A percentile compares a stretch with the other conserved stretches of the same genome.
phyloP scores from a whole-genome alignment of 164 flowering plant genomes.

The Sedum album region DNA sequence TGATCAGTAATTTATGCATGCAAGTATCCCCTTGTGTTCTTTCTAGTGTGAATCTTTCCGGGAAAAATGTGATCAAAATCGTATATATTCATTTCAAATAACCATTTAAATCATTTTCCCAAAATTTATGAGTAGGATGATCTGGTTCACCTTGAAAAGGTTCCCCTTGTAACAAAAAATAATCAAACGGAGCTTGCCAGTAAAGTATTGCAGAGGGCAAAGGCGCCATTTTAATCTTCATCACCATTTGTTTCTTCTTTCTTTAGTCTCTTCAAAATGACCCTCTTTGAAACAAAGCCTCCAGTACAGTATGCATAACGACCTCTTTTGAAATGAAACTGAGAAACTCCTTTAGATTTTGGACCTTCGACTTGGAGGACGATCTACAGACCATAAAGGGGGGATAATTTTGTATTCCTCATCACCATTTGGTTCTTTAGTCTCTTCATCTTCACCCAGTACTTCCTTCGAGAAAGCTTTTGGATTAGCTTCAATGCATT shows the following conservation, averaged over 20 bases:
- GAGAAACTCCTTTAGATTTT: constrained; percentile 8
- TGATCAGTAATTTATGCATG: not conserved
- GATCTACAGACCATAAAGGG: constrained; percentile 53
- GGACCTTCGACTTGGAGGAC: constrained; percentile 30
- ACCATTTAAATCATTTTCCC: not conserved
- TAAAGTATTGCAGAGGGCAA: not conserved
- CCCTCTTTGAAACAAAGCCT: no score
- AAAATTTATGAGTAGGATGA: not conserved
- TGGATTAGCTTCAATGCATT: constrained; percentile 75
- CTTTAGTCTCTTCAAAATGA: no score
- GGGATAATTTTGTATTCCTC: constrained; percentile 47
- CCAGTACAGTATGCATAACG: not conserved
- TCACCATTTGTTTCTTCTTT: no score
- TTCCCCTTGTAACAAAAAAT: not conserved
- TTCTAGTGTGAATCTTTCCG: not conserved
- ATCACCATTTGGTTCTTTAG: constrained; percentile 34
- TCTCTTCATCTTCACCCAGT: constrained; percentile 31
- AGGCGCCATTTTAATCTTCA: no score
- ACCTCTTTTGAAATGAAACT: not conserved
- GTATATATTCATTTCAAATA: not conserved
- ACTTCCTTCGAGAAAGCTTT: constrained; percentile 67
- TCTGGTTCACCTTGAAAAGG: not conserved
- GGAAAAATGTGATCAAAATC: not conserved
- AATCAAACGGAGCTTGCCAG: not conserved
- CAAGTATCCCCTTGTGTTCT: not conserved